Percentiles rank a stretch among this genome's conserved stretches.
Conservation (phyloP, 139 green algal genomes). For the Gonium pectorale region DNA sequence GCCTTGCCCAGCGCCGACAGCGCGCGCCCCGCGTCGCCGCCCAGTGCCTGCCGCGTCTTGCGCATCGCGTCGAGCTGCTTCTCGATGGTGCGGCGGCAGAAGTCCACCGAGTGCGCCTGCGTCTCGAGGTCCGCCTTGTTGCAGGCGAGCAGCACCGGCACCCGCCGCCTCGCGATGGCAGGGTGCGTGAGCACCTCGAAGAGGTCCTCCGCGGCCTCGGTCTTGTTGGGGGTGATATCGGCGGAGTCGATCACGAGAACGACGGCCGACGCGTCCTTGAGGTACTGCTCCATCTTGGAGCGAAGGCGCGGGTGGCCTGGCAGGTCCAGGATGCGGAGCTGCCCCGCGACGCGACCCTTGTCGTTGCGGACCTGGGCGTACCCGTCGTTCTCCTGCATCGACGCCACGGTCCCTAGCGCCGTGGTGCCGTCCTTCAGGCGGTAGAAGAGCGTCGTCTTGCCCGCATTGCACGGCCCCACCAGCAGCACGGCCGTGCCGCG, state of each 20-base stretch:
- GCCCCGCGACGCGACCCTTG: constrained; percentile 38
- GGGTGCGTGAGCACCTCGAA: constrained; percentile 68
- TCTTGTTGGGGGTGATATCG: constrained; percentile 83
- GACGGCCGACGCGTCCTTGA: constrained; percentile 71
- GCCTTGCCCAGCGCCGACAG: constrained; percentile 12
- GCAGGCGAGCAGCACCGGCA: constrained; percentile 91
- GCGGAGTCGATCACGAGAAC: constrained; percentile 90
- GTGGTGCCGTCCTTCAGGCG: constrained; percentile 67
- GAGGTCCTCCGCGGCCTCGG: constrained; percentile 62
- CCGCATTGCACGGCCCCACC: constrained; percentile 71
- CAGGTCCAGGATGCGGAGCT: constrained; percentile 83
- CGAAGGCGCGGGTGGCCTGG: constrained; percentile 87
- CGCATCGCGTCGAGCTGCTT: constrained; percentile 88
- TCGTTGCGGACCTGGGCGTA: constrained; percentile 36
- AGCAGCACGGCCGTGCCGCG: constrained; percentile 27
- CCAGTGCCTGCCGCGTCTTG: constrained; percentile 69
- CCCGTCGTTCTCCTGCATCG: constrained; percentile 76
- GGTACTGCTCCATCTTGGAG: constrained; percentile 66
- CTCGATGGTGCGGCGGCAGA: constrained; percentile 90
- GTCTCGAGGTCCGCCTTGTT: constrained; percentile 93
- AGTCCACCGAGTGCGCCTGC: constrained; percentile 89
- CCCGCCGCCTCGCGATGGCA: constrained; percentile 55
- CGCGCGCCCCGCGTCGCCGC: neutral
- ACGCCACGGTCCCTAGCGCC: constrained; percentile 78
- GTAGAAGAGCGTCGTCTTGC: constrained; percentile 88